Evolutionary conservation across 345 rosid genomes (phyloP).

Genomic region (thale cress (Arabidopsis thaliana)): DNA sequence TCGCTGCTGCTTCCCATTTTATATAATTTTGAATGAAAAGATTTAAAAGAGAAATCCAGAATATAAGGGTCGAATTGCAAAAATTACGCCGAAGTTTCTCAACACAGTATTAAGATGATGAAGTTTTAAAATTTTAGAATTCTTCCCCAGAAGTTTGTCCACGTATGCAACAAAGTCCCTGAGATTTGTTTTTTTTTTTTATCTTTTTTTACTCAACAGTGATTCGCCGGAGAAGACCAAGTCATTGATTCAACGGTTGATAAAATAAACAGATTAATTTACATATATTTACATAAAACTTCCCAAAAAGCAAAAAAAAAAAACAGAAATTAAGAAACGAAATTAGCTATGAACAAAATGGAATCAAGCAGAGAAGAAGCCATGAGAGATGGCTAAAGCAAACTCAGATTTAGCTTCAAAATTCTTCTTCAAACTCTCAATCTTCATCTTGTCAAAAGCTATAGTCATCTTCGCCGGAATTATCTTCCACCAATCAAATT

Average conservation of each 20-base stretch:
- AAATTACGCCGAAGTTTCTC: slow-evolving; percentile 17
- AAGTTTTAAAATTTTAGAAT: neutral
- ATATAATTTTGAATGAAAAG: too few relatives aligned
- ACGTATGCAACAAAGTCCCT: neutral
- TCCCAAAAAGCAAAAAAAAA: neutral
- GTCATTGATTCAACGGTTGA: slow-evolving; percentile 6
- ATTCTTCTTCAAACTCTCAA: slow-evolving; percentile 37
- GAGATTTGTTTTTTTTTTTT: neutral
- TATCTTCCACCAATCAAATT: slow-evolving; percentile 24
- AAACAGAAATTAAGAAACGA: neutral
- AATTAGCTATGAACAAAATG: slow-evolving; percentile 7
- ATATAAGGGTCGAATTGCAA: slow-evolving; percentile 35
- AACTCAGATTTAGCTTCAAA: slow-evolving; percentile 41
- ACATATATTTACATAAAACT: slow-evolving; percentile 18
- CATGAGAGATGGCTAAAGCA: slow-evolving; percentile 38
- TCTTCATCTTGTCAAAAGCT: slow-evolving; percentile 33
- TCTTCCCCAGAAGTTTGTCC: slow-evolving; percentile 10
- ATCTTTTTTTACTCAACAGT: slow-evolving; percentile 5
- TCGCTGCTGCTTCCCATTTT: slow-evolving; percentile 47
- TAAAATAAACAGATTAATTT: slow-evolving; percentile 19
- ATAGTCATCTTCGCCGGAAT: slow-evolving; percentile 37
- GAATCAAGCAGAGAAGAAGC: slow-evolving; percentile 44
- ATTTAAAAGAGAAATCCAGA: neutral
- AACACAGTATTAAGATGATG: slow-evolving; percentile 26
- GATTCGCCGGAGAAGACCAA: slow-evolving; percentile 31